A percentile compares a stretch with the other conserved stretches of the same genome.
These are phyloP conservation scores for Fusarium nematophilum DNA, from an alignment of 2,329 filamentous ascomycete species.

Conservation along the genomic window DNA sequence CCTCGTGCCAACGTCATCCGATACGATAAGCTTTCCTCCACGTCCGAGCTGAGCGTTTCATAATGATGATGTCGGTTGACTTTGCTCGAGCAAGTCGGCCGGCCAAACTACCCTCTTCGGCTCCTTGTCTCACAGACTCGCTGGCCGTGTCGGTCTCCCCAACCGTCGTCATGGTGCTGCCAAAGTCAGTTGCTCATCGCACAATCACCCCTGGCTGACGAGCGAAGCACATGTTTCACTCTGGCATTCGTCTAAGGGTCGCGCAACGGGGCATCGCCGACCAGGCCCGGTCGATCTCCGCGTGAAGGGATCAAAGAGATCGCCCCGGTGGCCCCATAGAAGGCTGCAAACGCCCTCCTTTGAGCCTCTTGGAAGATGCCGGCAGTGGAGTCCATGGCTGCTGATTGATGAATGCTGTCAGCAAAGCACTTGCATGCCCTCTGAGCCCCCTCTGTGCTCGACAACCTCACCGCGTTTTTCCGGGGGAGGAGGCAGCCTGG, in stretches of 20 bases:
- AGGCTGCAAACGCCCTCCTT: neutral
- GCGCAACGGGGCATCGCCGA: constrained; percentile 1
- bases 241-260: constrained; percentile 20
- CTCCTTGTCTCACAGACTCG: neutral
- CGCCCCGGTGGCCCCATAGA: constrained; percentile 13
- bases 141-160: neutral
- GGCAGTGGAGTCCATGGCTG: neutral
- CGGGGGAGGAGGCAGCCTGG: neutral
- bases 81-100: neutral
- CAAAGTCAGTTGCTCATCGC: constrained; percentile 9
- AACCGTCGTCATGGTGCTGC: constrained; percentile 19
- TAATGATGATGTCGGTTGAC: neutral
- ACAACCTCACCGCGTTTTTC: constrained; percentile 11
- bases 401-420: neutral
- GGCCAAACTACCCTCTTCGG: neutral
- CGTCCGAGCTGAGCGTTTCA: neutral
- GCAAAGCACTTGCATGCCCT: no score
- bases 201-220: constrained; percentile 4
- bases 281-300: constrained; percentile 4
- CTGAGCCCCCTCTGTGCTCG: neutral
- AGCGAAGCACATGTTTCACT: constrained; percentile 28
- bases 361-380: neutral
- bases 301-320: neutral
- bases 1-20: constrained; percentile 15
- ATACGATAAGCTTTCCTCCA: neutral